A percentile compares a stretch with the other conserved stretches of the same genome.
Evolutionary conservation across 2,329 filamentous ascomycete genomes (phyloP).

Genomic region (Trichothecium sympodiale): DNA sequence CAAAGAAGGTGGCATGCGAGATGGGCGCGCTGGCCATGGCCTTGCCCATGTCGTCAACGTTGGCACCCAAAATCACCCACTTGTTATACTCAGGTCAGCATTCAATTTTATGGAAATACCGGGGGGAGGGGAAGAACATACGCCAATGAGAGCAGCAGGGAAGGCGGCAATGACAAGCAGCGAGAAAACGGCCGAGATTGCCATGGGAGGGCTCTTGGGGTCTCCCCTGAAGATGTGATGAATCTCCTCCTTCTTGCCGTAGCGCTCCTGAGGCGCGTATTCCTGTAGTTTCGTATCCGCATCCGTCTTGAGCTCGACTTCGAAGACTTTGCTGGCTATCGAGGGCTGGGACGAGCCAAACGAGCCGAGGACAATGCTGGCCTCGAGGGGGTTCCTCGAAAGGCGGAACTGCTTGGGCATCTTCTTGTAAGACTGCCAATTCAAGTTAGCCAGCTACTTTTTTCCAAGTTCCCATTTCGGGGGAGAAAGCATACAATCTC

Average conservation of each 20-base stretch:
- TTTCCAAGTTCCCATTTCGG: not conserved
- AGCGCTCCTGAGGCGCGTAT: slow-evolving; percentile 63
- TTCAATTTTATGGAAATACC: not conserved
- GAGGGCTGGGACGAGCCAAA: slow-evolving; percentile 66
- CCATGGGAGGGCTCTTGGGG: slow-evolving; percentile 66
- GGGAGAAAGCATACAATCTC: slow-evolving; percentile 58
- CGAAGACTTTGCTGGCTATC: slow-evolving; percentile 55
- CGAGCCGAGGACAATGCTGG: slow-evolving; percentile 75
- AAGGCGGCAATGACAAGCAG: slow-evolving; percentile 62
- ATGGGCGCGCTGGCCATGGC: slow-evolving; percentile 68
- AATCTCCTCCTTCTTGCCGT: slow-evolving; percentile 75
- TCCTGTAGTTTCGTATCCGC: slow-evolving; percentile 45
- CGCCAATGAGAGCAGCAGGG: slow-evolving; percentile 59
- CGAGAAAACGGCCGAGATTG: slow-evolving; percentile 71
- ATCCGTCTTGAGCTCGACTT: slow-evolving; percentile 56
- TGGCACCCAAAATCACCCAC: slow-evolving; percentile 78
- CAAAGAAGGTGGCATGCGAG: slow-evolving; percentile 75
- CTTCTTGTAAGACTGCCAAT: slow-evolving; percentile 68
- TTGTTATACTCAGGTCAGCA: slow-evolving; percentile 19
- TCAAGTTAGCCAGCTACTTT: not conserved
- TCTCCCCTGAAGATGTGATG: slow-evolving; percentile 81
- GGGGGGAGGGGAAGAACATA: slow-evolving; percentile 32
- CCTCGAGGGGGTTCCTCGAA: slow-evolving; percentile 56
- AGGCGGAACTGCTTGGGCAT: slow-evolving; percentile 73
- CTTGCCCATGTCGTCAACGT: slow-evolving; percentile 64